Evolutionary conservation across 805 yeast genomes (phyloP).

Genomic region (Candida coleopterorum): DNA sequence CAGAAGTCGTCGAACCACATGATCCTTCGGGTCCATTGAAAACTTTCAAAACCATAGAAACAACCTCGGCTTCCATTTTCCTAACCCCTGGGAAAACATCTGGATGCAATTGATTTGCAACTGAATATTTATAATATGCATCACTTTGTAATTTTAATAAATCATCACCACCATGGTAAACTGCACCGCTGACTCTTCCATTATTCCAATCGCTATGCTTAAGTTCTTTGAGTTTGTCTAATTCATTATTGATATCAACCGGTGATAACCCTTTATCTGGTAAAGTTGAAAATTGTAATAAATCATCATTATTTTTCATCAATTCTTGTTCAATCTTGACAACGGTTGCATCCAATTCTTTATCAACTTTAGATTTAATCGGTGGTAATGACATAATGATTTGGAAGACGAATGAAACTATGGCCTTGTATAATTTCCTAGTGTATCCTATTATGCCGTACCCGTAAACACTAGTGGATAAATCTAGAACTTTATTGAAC

Average conservation of each 20-base stretch:
- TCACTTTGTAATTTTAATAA: constrained; percentile 66
- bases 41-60: constrained; percentile 77
- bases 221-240: constrained; percentile 46
- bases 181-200: constrained; percentile 92
- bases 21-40: constrained; percentile 67
- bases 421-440: constrained; percentile 9
- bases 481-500: constrained; percentile 7
- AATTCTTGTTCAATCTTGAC: constrained; percentile 51
- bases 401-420: constrained; percentile 19
- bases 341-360: constrained; percentile 49
- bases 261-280: constrained; percentile 59
- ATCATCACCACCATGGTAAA: constrained; percentile 91
- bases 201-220: constrained; percentile 75
- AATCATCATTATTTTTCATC: constrained; percentile 47
- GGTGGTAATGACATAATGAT: constrained; percentile 46
- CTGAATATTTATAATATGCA: constrained; percentile 73
- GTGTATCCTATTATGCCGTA: constrained; percentile 38
- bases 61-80: constrained; percentile 94
- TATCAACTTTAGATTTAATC: constrained; percentile 51
- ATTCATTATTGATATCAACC: constrained; percentile 41
- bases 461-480: constrained; percentile 20
- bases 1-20: constrained; percentile 80
- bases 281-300: constrained; percentile 43
- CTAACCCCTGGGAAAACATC: constrained; percentile 96
- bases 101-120: constrained; percentile 94